Conservation (phyloP, 768 basidiomycete species). For the Crepidotus variabilis region DNA sequence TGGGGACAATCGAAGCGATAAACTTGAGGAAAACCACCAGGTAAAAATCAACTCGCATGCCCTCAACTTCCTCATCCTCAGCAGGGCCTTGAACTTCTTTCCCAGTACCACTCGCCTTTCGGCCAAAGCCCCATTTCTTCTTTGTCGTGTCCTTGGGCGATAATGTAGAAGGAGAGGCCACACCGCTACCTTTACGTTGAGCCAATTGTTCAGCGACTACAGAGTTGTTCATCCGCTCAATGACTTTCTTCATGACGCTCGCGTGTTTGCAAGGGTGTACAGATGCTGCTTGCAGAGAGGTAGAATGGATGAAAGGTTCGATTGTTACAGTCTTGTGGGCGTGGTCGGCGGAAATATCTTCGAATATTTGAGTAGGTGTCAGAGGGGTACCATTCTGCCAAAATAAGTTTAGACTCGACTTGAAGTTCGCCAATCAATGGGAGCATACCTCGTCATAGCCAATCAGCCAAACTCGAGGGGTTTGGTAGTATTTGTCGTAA, state of each 20-base stretch:
- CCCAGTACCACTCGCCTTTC: constrained; percentile 60
- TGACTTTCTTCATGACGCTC: constrained; percentile 99
- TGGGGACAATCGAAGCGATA: constrained; percentile 97
- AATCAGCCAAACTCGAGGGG: constrained; percentile 94
- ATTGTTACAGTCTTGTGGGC: constrained; percentile 99
- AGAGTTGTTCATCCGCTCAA: constrained; percentile 94
- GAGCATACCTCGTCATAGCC: constrained; percentile 88
- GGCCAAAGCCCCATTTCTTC: constrained; percentile 85
- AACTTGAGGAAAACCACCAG: constrained; percentile 99
- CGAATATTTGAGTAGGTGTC: constrained; percentile 88
- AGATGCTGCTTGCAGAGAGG: constrained; percentile 80
- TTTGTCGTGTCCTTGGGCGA: constrained; percentile 50
- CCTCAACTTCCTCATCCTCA: constrained; percentile 71
- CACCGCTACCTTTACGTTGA: constrained; percentile 42
- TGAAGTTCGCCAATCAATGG: not conserved
- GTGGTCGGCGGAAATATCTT: constrained; percentile 96
- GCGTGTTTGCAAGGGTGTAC: constrained; percentile 99
- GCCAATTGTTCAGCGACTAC: constrained; percentile 81
- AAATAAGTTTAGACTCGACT: constrained; percentile 7
- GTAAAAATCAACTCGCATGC: constrained; percentile 97
- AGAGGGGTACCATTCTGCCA: constrained; percentile 82
- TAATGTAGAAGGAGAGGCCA: constrained; percentile 16
- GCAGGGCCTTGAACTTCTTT: constrained; percentile 47
- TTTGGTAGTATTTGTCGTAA: constrained; percentile 99
- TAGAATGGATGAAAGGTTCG: constrained; percentile 94